These are phyloP conservation scores for Ceratocystis cubensis DNA, from an alignment of 2,329 filamentous ascomycete genomes.

Conservation along the genomic window DNA sequence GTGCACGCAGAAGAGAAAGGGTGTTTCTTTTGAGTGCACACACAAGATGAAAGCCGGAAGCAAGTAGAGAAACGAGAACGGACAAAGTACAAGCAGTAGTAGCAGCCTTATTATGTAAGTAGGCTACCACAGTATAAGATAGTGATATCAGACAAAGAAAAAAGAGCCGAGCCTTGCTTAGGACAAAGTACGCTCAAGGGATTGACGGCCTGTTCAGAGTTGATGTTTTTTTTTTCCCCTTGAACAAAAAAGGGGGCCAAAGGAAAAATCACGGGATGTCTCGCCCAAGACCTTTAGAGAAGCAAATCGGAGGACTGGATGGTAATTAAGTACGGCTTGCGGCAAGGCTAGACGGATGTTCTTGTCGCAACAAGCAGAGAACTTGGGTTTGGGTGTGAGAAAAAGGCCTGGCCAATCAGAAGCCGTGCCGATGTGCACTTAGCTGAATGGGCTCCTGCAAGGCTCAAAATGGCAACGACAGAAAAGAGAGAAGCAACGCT, in stretches of 20 bases:
- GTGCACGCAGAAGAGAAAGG: not conserved
- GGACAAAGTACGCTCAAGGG: not conserved
- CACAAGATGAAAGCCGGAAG: not conserved
- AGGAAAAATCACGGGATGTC: not conserved
- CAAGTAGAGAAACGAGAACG: not conserved
- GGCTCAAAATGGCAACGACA: conserved; percentile 20
- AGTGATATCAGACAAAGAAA: not conserved
- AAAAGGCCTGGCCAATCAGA: conserved; percentile 15
- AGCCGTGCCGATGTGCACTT: conserved; percentile 9
- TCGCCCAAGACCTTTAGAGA: not conserved
- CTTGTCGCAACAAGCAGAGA: not conserved
- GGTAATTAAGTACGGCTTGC: not conserved
- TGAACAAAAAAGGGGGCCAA: not conserved
- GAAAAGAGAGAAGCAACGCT: conserved; percentile 18
- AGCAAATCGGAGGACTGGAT: not conserved
- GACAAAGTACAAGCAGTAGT: not conserved
- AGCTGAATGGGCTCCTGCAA: conserved; percentile 18
- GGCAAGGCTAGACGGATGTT: not conserved
- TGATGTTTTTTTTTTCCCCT: not conserved
- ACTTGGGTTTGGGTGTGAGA: not conserved
- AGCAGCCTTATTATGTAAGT: not conserved
- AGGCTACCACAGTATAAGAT: not conserved
- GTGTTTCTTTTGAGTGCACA: not conserved
- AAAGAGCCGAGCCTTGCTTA: not conserved
- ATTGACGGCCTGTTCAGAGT: not conserved